Evolutionary conservation across 2,329 filamentous ascomycete species (phyloP).

Genomic region (Tolypocladium cylindrosporum): DNA sequence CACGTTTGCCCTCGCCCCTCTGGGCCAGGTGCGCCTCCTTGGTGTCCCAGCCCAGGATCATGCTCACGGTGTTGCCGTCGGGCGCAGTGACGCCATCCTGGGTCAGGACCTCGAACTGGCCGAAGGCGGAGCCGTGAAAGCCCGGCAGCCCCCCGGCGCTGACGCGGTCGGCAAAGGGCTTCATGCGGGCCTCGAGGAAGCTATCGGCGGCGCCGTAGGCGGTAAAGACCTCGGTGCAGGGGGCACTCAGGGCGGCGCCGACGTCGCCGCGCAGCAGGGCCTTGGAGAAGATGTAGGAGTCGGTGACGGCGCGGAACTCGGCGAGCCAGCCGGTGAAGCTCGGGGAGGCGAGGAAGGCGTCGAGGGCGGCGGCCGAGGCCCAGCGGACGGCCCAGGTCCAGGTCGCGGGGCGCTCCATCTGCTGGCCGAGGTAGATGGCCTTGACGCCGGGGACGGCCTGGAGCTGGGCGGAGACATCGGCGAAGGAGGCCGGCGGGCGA

Average conservation of each 20-base stretch:
- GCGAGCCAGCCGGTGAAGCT: slow-evolving; percentile 30
- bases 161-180: slow-evolving; percentile 14
- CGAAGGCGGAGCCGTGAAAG: slow-evolving; percentile 20
- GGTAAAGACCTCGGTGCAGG: slow-evolving; percentile 27
- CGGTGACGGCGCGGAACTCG: slow-evolving; percentile 21
- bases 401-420: slow-evolving; percentile 21
- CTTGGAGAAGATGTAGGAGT: slow-evolving; percentile 12
- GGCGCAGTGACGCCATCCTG: slow-evolving; percentile 16
- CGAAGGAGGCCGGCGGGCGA: slow-evolving; percentile 15
- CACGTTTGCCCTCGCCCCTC: slow-evolving; percentile 19
- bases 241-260: slow-evolving; percentile 20
- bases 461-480: slow-evolving; percentile 15
- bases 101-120: slow-evolving; percentile 20
- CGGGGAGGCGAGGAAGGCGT: slow-evolving; percentile 30
- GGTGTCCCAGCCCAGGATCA: slow-evolving; percentile 29
- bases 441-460: slow-evolving; percentile 20
- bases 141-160: slow-evolving; percentile 15
- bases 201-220: slow-evolving; percentile 20
- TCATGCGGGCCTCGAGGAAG: slow-evolving; percentile 20
- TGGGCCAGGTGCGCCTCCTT: slow-evolving; percentile 25
- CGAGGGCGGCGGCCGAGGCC: slow-evolving; percentile 20
- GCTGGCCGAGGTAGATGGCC: slow-evolving; percentile 22
- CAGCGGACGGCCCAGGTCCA: slow-evolving; percentile 24
- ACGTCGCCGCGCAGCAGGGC: slow-evolving; percentile 10
- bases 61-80: slow-evolving; percentile 18